These are phyloP conservation scores for Penicillium herquei DNA, from an alignment of 495 filamentous ascomycete species.

Conservation along the genomic window DNA sequence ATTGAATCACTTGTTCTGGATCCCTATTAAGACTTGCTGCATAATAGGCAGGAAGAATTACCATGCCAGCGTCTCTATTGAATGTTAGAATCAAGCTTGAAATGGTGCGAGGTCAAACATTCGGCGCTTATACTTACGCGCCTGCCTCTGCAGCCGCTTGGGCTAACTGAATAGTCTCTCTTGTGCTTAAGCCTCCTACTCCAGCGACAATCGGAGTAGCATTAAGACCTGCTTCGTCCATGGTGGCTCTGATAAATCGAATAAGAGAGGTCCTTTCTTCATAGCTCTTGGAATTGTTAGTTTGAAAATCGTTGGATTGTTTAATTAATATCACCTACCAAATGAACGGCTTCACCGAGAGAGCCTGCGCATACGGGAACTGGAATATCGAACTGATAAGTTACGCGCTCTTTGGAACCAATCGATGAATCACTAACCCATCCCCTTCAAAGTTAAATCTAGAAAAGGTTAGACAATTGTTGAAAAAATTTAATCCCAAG, in stretches of 20 bases:
- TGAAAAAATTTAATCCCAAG: neutral
- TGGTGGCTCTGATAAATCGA: slow-evolving; percentile 17
- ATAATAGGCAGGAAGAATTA: slow-evolving; percentile 25
- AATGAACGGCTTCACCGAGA: slow-evolving; percentile 21
- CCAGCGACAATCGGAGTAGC: slow-evolving; percentile 21
- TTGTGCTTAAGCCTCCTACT: slow-evolving; percentile 19
- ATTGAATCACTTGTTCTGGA: slow-evolving; percentile 17
- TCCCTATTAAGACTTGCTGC: slow-evolving; percentile 20
- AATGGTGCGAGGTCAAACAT: neutral
- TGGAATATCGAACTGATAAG: neutral
- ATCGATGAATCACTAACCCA: slow-evolving; percentile 8
- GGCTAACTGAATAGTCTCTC: slow-evolving; percentile 18
- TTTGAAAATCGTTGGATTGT: neutral
- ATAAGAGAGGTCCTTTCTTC: slow-evolving; percentile 19
- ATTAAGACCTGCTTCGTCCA: slow-evolving; percentile 18
- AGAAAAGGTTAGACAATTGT: neutral
- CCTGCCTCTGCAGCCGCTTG: slow-evolving; percentile 17
- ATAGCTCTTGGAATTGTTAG: slow-evolving; percentile 8
- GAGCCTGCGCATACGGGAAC: slow-evolving; percentile 27
- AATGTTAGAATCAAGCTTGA: neutral
- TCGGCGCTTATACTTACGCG: slow-evolving; percentile 10
- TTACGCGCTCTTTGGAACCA: neutral
- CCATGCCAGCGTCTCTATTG: slow-evolving; percentile 22
- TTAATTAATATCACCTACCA: slow-evolving; percentile 5
- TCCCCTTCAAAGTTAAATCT: slow-evolving; percentile 19